Evolutionary conservation across 2,329 filamentous ascomycete species (phyloP), one percentile per base, ranked within the genome.

Genomic region (Aspergillus melleus): DNA sequence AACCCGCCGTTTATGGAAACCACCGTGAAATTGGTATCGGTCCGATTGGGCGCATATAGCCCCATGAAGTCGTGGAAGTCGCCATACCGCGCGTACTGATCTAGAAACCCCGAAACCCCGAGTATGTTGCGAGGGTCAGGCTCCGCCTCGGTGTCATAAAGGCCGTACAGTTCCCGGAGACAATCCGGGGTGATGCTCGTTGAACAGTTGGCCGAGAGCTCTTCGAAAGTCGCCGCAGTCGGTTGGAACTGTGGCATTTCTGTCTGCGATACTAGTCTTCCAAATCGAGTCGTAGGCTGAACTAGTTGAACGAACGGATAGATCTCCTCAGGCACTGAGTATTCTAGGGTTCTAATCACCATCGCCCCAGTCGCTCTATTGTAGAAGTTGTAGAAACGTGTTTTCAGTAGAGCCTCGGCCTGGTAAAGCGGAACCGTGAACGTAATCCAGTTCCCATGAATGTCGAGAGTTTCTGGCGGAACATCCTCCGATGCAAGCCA

Each of bases 281-380:
- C 83, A 60, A 89, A 90, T 44, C 83, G 80, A 4, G 85, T 89
- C 0, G 87, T 89, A 1, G 87, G 87, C 71, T 89, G 85, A 52
- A 90, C 84, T 68, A 88, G 80, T 59, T 85, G 83, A 59, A 90
- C 80, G 66, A 86, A 79, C 49, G 77, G 67, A 55, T 80, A 79
- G 8, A 90, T 72, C 0, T 80, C 72, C 54, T 77, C 77, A 0
- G 88, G 88, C 1, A 90, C 80, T 0, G 85, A 88, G 73, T 90
- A 90, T 51, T 80, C 76, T 16, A 84, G 73, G 5, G 83, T 81
- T 49, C 87, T 81, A 44, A 89, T 79, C 64, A 78, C 81, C 44
- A 76, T 74, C 10, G 73, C 68, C 12, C 76, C 70, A 20, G 73
- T 76, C 12, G 75, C 72, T 12, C 75, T 67, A 64, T 83, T 80